Base-by-base conservation (phyloP, 495 filamentous ascomycete species). In the Penicillium subrubescens region DNA sequence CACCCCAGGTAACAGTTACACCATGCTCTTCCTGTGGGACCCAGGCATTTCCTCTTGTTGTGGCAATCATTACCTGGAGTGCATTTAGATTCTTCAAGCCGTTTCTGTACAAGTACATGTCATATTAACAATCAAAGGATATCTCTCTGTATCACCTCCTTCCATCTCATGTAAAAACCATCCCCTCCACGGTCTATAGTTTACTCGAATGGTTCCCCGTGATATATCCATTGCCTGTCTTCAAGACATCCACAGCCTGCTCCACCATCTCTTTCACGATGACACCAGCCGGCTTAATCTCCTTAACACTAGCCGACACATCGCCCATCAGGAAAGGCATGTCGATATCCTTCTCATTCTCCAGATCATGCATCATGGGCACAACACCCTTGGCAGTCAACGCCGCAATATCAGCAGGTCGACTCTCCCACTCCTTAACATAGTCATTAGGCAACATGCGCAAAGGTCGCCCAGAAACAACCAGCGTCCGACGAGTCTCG, bases 271-370 rank as follows among this genome's bases (percentile, higher is more conserved):
- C 90, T 60, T 85, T 85, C 21, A 97, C 87, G 77, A 98, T 96
- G 68, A 85, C 81, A 50, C 81, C 85, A 0, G 94, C 94, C 2
- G 94, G 93, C 78, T 91, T 85, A 44, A 97, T 84, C 54, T 89
- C 84, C 43, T 78, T 73, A 29, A 97, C 87, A 11, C 86, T 80
- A 2, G 89, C 94, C 0, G 92, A 90, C 17, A 97, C 93, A 80
- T 96, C 92, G n/a, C 93, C 93, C 93, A 97, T 97, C 66, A 97
- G 67, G 75, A 92, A 93, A 33, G 93, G 93, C 60, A 89, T 81
- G 71, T 96, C 92, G 41, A 95, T 78, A 63, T 95, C 92, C 59
- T 85, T 86, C 6, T 89, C 90, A 46, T 85, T 78, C 50, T 94
- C 90, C 73, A 96, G 75, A 77, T 97, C 93, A 72, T 89, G 80